A percentile compares a stretch with the other conserved stretches of the same genome.
Conservation (phyloP, 352 stramenopile species). For the Globisporangium uncinulatum region DNA sequence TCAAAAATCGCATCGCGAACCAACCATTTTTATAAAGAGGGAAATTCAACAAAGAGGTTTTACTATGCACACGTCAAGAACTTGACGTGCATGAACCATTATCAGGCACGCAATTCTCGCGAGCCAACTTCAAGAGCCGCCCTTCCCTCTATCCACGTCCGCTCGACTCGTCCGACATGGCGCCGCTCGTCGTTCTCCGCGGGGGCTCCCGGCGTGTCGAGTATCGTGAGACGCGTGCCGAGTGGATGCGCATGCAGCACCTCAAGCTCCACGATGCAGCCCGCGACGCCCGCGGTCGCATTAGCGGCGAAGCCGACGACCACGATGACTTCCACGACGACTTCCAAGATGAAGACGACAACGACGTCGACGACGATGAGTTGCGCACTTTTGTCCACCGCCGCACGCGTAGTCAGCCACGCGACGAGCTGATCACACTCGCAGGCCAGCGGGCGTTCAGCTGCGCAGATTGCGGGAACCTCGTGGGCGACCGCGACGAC, state of each 20-base stretch:
- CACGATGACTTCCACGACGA: constrained; percentile 3
- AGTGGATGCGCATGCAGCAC: constrained; percentile 25
- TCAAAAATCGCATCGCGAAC: not conserved
- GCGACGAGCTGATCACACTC: constrained; percentile 39
- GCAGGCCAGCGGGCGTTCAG: constrained; percentile 47
- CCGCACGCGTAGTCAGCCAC: constrained; percentile 49
- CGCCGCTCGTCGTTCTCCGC: constrained; percentile 68
- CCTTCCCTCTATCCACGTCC: too few relatives aligned
- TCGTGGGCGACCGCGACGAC: constrained; percentile 63
- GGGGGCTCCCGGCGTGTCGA: constrained; percentile 55
- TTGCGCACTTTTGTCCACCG: constrained; percentile 29
- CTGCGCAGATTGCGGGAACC: constrained; percentile 54
- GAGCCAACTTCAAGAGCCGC: not conserved
- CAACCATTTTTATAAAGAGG: too few relatives aligned
- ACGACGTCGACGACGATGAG: constrained; percentile 13
- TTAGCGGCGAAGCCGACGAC: constrained; percentile 20
- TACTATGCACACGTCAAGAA: too few relatives aligned
- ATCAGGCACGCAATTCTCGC: too few relatives aligned
- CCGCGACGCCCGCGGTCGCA: constrained; percentile 1
- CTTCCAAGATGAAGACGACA: not conserved
- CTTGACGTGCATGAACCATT: not conserved
- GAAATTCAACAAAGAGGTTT: too few relatives aligned
- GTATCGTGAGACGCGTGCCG: constrained; percentile 47
- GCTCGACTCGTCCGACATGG: constrained; percentile 25
- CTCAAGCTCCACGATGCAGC: constrained; percentile 10